Percentiles rank a stretch among this genome's conserved stretches.
Evolutionary conservation across 371 early-diverging fungal species (phyloP).

Genomic region (Zychaea mexicana): DNA sequence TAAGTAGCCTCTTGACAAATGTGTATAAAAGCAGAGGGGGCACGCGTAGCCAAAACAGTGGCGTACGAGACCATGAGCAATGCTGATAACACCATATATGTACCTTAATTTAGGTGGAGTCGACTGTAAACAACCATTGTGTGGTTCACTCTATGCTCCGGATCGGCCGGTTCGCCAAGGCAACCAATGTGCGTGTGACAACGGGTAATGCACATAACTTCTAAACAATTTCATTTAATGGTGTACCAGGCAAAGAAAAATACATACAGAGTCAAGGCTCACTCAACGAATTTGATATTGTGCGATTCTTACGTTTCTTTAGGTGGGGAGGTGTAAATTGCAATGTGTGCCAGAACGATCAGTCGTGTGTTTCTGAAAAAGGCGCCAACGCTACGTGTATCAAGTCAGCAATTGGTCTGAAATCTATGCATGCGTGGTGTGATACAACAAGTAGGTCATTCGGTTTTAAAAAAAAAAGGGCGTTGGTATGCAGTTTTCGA

Average conservation of each 20-base stretch:
- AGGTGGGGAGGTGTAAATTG: slow-evolving; percentile 55
- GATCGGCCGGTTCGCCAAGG: slow-evolving; percentile 34
- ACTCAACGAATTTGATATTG: too few relatives aligned
- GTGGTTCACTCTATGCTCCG: slow-evolving; percentile 40
- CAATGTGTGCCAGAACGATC: slow-evolving; percentile 47
- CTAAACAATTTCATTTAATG: neutral
- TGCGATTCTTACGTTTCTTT: too few relatives aligned
- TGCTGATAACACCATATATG: neutral
- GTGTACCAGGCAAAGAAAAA: neutral
- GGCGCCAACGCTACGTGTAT: slow-evolving; percentile 44
- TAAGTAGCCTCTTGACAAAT: slow-evolving; percentile 15
- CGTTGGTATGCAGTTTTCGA: too few relatives aligned
- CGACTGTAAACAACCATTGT: slow-evolving; percentile 43
- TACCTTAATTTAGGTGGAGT: slow-evolving; percentile 24
- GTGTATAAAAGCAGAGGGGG: neutral
- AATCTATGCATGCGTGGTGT: slow-evolving; percentile 56
- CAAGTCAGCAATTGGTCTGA: slow-evolving; percentile 47
- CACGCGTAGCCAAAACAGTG: neutral
- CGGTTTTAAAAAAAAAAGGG: too few relatives aligned
- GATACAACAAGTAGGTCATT: slow-evolving; percentile 49
- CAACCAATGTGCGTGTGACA: slow-evolving; percentile 41
- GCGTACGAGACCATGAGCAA: too few relatives aligned
- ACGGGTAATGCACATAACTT: too few relatives aligned
- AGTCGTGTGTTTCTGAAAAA: slow-evolving; percentile 34
- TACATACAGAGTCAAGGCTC: too few relatives aligned